Conservation (phyloP, 2,329 filamentous ascomycete species). For the Fusarium sambucinum region DNA sequence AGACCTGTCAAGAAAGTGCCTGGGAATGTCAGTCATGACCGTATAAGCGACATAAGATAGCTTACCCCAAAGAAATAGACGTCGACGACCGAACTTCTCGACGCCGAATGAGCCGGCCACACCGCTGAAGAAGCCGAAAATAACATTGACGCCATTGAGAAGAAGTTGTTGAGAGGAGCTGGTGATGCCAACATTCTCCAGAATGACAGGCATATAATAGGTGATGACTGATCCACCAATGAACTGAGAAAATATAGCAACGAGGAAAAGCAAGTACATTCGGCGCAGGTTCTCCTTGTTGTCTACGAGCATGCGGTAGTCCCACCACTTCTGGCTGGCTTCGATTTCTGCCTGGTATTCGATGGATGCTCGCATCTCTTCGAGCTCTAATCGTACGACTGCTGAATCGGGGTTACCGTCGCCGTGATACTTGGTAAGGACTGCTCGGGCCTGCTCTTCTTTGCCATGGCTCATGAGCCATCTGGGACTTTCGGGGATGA, state of each 20-base stretch:
- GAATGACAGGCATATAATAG: slow-evolving; percentile 10
- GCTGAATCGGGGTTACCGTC: background rate
- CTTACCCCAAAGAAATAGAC: slow-evolving; percentile 8
- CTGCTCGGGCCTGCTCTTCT: background rate
- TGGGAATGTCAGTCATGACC: background rate
- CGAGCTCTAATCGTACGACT: background rate
- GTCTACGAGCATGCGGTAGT: slow-evolving; percentile 3
- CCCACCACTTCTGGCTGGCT: slow-evolving; percentile 13
- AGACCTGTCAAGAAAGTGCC: slow-evolving; percentile 8
- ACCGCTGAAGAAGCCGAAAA: background rate
- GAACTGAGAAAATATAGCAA: slow-evolving; percentile 2
- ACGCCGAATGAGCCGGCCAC: background rate
- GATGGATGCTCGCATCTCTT: slow-evolving; percentile 1
- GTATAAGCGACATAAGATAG: background rate
- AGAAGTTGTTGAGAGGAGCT: slow-evolving; percentile 11
- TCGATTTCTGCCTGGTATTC: slow-evolving; percentile 4
- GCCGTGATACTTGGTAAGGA: slow-evolving; percentile 2
- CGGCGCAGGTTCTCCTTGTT: slow-evolving; percentile 4
- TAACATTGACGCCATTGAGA: background rate
- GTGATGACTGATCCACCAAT: slow-evolving; percentile 8
- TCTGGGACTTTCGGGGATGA: slow-evolving; percentile 4
- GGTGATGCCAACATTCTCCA: slow-evolving; percentile 8
- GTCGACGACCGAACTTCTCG: slow-evolving; percentile 3
- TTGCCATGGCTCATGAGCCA: background rate
- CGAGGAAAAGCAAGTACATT: background rate